Base-by-base conservation (phyloP, 345 rosid genomes). In the Bruguiera sexangula region DNA sequence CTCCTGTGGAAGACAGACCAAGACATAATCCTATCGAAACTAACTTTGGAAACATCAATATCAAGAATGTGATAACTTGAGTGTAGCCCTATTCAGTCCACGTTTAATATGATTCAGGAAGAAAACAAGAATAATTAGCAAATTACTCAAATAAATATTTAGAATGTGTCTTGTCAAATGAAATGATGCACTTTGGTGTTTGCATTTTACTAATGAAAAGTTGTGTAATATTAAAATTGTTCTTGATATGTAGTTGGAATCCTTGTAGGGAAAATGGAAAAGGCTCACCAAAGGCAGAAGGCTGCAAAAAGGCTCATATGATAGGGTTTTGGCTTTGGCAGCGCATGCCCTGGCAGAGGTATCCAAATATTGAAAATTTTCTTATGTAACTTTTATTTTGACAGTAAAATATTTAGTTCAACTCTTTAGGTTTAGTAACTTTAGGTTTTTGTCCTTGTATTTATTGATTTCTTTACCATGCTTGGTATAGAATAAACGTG, bases 261-360 rank as follows among this genome's bases (percentile, higher is more conserved):
- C 54, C 65, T 67, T 72, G 81, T 80, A 83, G 88, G 82, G 34
- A 66, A 83, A 80, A 26, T 66, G 63, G 79, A 86, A 75, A 67
- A 87, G 73, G 73, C 60, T 57, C 73, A 74, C 84, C 20, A 84
- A 82, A 69, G 75, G 81, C 54, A 82, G 84, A 76, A 87, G 56
- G 77, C 69, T 52, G 46, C 82, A 80, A 16, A 80, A 70, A 67
- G 96, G 87, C 70, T 69, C 81, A 3, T 92, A 90, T 78, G 94
- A 85, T 59, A 88, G 98, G 82, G 27, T 95, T 86, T 63, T 90
- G 85, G 90, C 96, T 72, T 74, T 79, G 82, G 96, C 99, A 69
- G 85, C 98, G 63, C 98, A 95, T 86, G 90, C 97, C 22, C 82
- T 92, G 58, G 98, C 98, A 55, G 97, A 95, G 97, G 99, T 95